phyloP scores from a whole-genome alignment of 2,329 filamentous ascomycete species.

The Ploettnerulaceae sp. region DNA sequence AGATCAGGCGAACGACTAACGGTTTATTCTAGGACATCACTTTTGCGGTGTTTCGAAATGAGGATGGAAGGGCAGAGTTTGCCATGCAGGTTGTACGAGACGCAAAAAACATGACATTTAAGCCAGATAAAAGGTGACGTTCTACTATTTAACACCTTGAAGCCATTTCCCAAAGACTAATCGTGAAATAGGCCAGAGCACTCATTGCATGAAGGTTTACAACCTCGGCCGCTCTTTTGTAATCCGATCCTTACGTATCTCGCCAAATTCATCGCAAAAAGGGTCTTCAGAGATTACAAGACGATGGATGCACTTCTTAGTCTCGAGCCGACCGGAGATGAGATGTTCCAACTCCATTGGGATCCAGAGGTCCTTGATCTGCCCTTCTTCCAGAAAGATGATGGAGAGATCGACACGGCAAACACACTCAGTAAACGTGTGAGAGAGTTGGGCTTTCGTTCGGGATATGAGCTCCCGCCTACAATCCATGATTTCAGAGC shows the following conservation, averaged over 20 bases:
- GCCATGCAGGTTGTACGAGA: constrained; percentile 11
- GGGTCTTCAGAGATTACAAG: constrained; percentile 11
- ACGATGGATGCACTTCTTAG: no score
- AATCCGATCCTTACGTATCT: constrained; percentile 12
- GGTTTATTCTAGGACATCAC: constrained; percentile 6
- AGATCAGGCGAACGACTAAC: constrained; percentile 3
- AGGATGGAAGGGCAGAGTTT: constrained; percentile 12
- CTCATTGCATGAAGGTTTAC: constrained; percentile 11
- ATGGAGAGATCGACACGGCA: constrained; percentile 6
- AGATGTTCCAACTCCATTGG: constrained; percentile 13
- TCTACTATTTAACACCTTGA: constrained; percentile 6
- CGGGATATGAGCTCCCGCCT: constrained; percentile 5
- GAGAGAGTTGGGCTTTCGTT: constrained; percentile 10
- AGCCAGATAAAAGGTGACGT: constrained; percentile 11
- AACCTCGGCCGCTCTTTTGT: constrained; percentile 11
- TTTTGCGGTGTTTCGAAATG: constrained; percentile 11
- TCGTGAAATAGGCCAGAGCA: constrained; percentile 11
- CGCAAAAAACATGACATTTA: constrained; percentile 12
- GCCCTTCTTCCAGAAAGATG: constrained; percentile 12
- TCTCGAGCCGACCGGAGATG: constrained; percentile 9
- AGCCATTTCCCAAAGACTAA: constrained; percentile 10
- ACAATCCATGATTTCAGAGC: constrained; percentile 12
- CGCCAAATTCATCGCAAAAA: constrained; percentile 7
- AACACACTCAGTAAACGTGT: constrained; percentile 12
- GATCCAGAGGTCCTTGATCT: constrained; percentile 10